phyloP scores from a whole-genome alignment of 2,329 filamentous ascomycete genomes.

The Trichoderma atrobrunneum region DNA sequence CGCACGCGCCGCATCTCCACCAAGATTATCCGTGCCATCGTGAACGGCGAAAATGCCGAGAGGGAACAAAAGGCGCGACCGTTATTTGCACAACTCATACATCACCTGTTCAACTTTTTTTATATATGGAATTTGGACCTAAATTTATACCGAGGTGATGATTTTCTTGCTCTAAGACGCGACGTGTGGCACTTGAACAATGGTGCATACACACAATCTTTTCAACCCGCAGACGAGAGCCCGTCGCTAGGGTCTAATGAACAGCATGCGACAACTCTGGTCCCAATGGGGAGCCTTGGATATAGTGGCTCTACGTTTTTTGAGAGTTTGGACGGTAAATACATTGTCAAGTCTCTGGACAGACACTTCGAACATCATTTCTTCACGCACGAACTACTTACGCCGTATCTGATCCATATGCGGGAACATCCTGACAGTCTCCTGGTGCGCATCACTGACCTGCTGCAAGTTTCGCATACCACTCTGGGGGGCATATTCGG shows the following conservation, averaged over 20 bases:
- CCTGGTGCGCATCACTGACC: conserved; percentile 69
- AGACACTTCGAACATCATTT: conserved; percentile 68
- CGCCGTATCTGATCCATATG: conserved; percentile 65
- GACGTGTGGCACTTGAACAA: neutral
- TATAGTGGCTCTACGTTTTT: conserved; percentile 78
- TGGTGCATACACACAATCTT: neutral
- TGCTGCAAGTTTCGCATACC: conserved; percentile 54
- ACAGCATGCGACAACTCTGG: neutral
- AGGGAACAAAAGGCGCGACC: neutral
- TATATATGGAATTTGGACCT: neutral
- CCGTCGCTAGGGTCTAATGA: neutral
- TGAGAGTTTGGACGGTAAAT: conserved; percentile 62
- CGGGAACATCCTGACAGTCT: conserved; percentile 56
- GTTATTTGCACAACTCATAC: neutral
- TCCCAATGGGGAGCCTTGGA: conserved; percentile 46
- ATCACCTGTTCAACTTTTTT: neutral
- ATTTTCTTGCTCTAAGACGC: neutral
- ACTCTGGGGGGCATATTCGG: conserved; percentile 61
- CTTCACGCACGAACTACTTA: conserved; percentile 64
- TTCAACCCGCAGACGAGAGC: neutral
- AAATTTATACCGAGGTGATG: neutral
- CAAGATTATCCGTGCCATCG: neutral
- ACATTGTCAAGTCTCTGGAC: conserved; percentile 69
- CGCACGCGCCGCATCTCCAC: neutral
- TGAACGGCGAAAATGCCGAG: neutral